Base-by-base conservation (phyloP, 345 rosid species). In the Eucalyptus marginata region DNA sequence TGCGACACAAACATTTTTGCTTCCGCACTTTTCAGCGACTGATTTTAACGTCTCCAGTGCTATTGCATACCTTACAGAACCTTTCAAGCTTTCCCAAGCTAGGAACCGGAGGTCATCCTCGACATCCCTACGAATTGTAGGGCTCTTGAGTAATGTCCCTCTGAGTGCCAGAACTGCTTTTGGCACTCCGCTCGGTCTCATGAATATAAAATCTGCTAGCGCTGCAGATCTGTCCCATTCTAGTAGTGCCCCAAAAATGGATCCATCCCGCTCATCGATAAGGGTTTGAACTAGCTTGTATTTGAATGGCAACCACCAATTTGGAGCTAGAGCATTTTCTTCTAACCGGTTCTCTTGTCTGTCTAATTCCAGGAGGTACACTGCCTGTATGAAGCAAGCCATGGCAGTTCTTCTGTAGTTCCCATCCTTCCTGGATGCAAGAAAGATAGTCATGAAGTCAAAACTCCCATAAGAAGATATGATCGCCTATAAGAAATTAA, bases 161-260 rank as follows among this genome's bases (percentile, higher is more conserved):
- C 99, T 90, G 20, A 98, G 93, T 3, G 95, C 97, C 24, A 98
- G 89, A 88, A 96, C 96, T 56, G 98, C 97, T 91, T 91, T 95
- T 22, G 99, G 99, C 47, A 98, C 98, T 15, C 99, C 99, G 56
- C 94, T 93, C 5, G 99, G 99, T 89, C 99, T 92, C 33, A 97
- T 93, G 46, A 97, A 91, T 14, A 96, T 90, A 81, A 96, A 92
- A 89, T 96, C 97, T 6, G 97, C 93, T 89, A 96, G 59, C 66
- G 99, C 99, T 83, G 98, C 98, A 81, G 96, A 91, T 83, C 96
- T 92, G 88, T 98, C 99, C 99, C 99, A 98, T 91, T 98, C 99
- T 52, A 97, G 93, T 33, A 98, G 92, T 8, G 96, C 98, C 10
- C 99, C 99, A 9, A 97, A 98, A 87, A 96, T 94, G 0, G 99